Base-by-base conservation (phyloP, 2,329 filamentous ascomycete species). In the Niveomyces coronatus region DNA sequence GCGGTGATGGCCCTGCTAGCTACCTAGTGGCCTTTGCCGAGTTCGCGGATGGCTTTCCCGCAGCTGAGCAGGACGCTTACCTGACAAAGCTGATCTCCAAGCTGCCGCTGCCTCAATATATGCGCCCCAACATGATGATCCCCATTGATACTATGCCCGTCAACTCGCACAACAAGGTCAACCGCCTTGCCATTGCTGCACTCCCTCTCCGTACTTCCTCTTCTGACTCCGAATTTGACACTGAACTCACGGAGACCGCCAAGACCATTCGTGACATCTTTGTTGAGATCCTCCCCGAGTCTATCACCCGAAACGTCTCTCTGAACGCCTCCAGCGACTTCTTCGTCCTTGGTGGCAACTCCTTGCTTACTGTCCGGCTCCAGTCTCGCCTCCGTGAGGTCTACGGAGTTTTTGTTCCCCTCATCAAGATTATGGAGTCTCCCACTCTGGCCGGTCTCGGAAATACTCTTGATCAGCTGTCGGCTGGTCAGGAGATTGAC, bases 281-380 rank as follows among this genome's bases (percentile, higher is more conserved):
- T 45, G 28, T 41, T 29, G 40, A 43, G 6, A 43, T 49, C 2
- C 31, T 49, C 2, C 45, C 51, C 34, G 37, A 46, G 4, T 39
- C 42, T 0, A 36, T 48, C 2, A 29, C 49, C 4, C 40, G 53
- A 1, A 27, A 33, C 19, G 24, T 40, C 20, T 42, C 39, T 3
- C 46, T 51, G 15, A 37, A 46, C 2, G n/a, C 37, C 0, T 23
- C 47, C 5, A 50, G 59, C 5, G 58, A 65, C 47, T 68, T 70
- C 47, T 68, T 67, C 47, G 39, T 46, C 1, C 45, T 59, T 2
- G 65, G 65, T 8, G 65, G 64, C 4, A 66, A 55, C 39, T 68
- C 64, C 0, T 38, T 67, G 4, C 49, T 63, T 0, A 44, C 66
- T 1, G 47, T 68, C 9, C 44, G 52, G 4, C 55, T 74, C 0